These are phyloP conservation scores for Drechslerella dactyloides DNA, from an alignment of 2,329 filamentous ascomycete species.

Conservation along the genomic window DNA sequence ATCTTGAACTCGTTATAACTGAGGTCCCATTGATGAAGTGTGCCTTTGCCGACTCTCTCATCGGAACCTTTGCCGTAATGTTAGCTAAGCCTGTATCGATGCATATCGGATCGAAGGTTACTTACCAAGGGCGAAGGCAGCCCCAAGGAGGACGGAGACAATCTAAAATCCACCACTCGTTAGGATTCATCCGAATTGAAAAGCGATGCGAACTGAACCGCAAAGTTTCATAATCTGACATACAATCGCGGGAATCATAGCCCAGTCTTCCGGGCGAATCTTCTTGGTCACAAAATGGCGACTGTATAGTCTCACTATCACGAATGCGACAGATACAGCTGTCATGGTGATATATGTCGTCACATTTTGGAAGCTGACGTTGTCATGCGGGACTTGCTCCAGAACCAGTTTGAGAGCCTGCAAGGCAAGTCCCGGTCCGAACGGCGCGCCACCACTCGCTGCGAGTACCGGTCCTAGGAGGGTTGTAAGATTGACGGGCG, in stretches of 20 bases:
- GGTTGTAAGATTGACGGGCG: constrained; percentile 33
- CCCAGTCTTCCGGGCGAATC: constrained; percentile 48
- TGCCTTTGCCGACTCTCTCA: constrained; percentile 44
- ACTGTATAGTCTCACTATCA: constrained; percentile 38
- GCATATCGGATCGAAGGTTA: background rate
- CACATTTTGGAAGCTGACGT: constrained; percentile 46
- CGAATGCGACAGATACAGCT: constrained; percentile 41
- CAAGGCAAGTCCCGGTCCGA: constrained; percentile 31
- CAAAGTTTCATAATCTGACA: constrained; percentile 2
- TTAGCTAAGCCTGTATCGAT: background rate
- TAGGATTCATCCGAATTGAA: constrained; percentile 3
- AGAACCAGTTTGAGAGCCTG: constrained; percentile 38
- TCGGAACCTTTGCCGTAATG: constrained; percentile 27
- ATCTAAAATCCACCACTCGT: constrained; percentile 6
- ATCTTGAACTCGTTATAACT: constrained; percentile 37
- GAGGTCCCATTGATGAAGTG: constrained; percentile 46
- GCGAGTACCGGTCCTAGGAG: constrained; percentile 30
- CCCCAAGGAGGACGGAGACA: constrained; percentile 29
- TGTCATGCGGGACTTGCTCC: constrained; percentile 42
- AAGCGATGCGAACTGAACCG: background rate
- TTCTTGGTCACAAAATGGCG: constrained; percentile 48
- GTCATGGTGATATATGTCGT: constrained; percentile 43
- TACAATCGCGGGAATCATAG: constrained; percentile 47
- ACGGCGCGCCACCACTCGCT: constrained; percentile 24
- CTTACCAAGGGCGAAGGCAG: constrained; percentile 38